Evolutionary conservation across 495 filamentous ascomycete species (phyloP), one percentile per base, ranked within the genome.

Genomic region (Penicillium longicatenatum): DNA sequence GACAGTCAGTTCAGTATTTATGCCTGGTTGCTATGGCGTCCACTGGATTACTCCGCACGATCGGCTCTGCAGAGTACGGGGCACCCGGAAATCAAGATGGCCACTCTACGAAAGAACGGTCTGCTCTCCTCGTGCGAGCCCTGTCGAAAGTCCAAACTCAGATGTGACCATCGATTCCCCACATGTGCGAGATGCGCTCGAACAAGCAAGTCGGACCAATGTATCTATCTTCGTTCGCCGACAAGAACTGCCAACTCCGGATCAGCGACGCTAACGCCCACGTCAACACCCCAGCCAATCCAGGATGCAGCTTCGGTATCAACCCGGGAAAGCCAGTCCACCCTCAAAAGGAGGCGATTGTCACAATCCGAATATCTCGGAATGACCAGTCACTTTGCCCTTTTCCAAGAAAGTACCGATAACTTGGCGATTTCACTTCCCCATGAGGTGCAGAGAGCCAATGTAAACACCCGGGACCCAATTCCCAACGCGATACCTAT

Each of bases 51-150:
- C 26, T 26, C 26, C 26, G 26, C 26, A 5, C 26, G 26, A 26
- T 26, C 7, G 4, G 3, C 26, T 26, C 26, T 26, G 7, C 26
- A 26, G 26, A 26, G 4, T 5, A 26, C n/a, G n/a, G n/a, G n/a
- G n/a, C n/a, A n/a, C n/a, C n/a, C n/a, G 26, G 4, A 26, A 6
- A 26, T 26, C 26, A 35, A 35, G 2, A 54, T 54, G 52, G 42
- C 26, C 7, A 10, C 52, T 17, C 16, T 47, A 12, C 54, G 54
- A 2, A 41, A 44, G 6, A 78, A 76, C 61, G 71, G 75, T 9
- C 68, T 70, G 19, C 66, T 61, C n/a, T 65, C 69, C 22, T 74
- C 73, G 2, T 79, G 75, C 50, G 71, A 79, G 65, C 72, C 75
- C 17, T 79, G 74, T 53, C 65, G 75, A 1, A 67, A 71, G 51